Conservation (phyloP, 23 red algal genomes). For the Chondrus crispus region DNA sequence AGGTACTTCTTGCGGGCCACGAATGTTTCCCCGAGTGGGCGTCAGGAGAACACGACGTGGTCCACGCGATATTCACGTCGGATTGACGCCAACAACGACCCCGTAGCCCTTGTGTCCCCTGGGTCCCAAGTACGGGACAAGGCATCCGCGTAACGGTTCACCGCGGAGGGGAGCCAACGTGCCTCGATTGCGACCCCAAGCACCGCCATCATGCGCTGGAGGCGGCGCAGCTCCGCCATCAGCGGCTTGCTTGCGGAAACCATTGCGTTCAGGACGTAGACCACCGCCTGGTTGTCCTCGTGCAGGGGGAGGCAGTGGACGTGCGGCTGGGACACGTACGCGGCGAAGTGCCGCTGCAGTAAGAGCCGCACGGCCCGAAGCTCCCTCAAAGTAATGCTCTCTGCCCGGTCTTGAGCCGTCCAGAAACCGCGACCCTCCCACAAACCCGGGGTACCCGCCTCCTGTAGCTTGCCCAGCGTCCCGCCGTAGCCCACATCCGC, state of each 20-base stretch:
- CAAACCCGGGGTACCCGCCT: not conserved
- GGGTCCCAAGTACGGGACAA: not conserved
- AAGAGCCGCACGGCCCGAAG: not conserved
- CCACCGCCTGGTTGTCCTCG: constrained; percentile 1
- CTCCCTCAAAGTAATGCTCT: not conserved
- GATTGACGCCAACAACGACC: too few species aligned
- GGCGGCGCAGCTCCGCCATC: constrained; percentile 8
- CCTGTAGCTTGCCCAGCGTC: not conserved
- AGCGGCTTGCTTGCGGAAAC: not conserved
- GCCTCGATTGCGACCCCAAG: not conserved
- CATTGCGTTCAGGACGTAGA: not conserved
- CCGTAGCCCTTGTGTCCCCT: too few species aligned
- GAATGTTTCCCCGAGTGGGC: too few species aligned
- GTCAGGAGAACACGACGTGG: too few species aligned
- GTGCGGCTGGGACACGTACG: not conserved
- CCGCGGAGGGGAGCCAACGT: not conserved
- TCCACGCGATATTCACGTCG: too few species aligned
- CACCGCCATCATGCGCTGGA: not conserved
- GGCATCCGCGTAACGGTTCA: not conserved
- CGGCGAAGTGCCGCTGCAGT: not conserved
- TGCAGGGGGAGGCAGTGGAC: not conserved
- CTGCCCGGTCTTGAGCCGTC: not conserved
- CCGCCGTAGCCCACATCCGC: not conserved
- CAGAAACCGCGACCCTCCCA: not conserved
- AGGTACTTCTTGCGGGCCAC: too few species aligned